Evolutionary conservation across 495 filamentous ascomycete species (phyloP), one percentile per base, ranked within the genome.

Genomic region (Sporormia fimetaria): DNA sequence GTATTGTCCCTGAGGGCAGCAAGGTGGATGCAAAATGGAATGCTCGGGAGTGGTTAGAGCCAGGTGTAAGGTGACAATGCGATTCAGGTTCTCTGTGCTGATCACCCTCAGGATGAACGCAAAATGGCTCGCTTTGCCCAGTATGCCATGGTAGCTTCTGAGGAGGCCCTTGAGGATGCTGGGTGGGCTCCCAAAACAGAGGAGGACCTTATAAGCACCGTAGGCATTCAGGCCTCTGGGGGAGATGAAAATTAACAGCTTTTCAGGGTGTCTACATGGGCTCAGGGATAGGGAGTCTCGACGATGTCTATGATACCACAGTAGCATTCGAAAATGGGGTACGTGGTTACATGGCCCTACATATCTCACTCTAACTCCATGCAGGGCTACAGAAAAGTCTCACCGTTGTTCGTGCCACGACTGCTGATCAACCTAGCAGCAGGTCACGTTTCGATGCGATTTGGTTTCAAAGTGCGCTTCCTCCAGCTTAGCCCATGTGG

Each of bases 241-340:
- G 25, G 25, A 7, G 7, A 27, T 27, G 25, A 27, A n/a, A 10
- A 26, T 22, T 15, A 15, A 11, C 34, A 5, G n/a, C 18, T 20
- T 7, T 25, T 11, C 24, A 81, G 64, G 90, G 90, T 1, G 78
- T 96, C 4, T 94, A 87, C 54, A 63, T 98, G 12, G 90, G 90
- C n/a, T 94, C 86, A 31, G 90, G 90, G 2, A 96, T 98, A 54
- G 90, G 90, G 5, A 94, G 84, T 56, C 71, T 98, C 25, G 81
- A 92, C 16, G 86, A 94, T 49, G 72, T 90, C 6, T 94, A 88
- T 60, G 63, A 78, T 44, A 88, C 86, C 1, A 84, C 81, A 28
- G 57, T 93, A 29, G 73, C 73, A 2, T 92, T 80, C 62, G 70
- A 81, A 26, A 70, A 74, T 65, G 76, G 78, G 44, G 86, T 86